Base-by-base conservation (phyloP, 2,329 filamentous ascomycete species). In the Pyrenophora graminea region DNA sequence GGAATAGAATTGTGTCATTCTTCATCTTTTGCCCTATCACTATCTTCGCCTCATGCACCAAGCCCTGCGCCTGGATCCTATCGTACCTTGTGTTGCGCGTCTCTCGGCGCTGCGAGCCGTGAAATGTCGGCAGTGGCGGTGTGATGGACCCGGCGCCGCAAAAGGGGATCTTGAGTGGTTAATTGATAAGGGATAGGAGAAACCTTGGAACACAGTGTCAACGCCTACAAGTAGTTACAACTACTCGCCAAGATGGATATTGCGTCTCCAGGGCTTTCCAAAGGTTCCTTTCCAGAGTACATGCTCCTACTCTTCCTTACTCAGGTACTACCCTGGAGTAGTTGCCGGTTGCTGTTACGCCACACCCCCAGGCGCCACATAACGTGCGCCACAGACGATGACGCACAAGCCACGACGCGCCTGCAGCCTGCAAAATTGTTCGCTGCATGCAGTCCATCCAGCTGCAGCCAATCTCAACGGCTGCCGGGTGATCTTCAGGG, bases 401-500 rank as follows among this genome's bases (percentile, higher is more conserved):
- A 43, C 49, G 44, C 32, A 30, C 39, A 18, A 33, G 45, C 13
- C 39, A 38, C 13, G 9, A 10, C 18, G 13, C 25, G 18, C 12
- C 21, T 10, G 21, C 43, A 21, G 21, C 15, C 32, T 15, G 21
- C 33, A 18, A 19, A 19, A 12, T 30, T 30, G 4, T 30, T 30
- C 27, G 34, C 34, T 21, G 34, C 13, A 37, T 37, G 7, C 21
- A 45, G 15, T 9, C 15, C 33, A 15, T 30, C 51, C 39, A 54
- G 42, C 42, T 30, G 46, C 39, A 54, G 42, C 42, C 43, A 42
- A 3, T 42, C 39, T 32, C 37, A 34, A 36, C 42, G 19, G 7
- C 32, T 17, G 18, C 45, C 44, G 37, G 31, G 15, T 36, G 51
- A 56, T 56, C 47, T 48, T 51, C 54, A 56, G 54, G 51, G 51